These are phyloP conservation scores for Vigna unguiculata DNA, from an alignment of 306 rosid genomes.

Conservation along the genomic window DNA sequence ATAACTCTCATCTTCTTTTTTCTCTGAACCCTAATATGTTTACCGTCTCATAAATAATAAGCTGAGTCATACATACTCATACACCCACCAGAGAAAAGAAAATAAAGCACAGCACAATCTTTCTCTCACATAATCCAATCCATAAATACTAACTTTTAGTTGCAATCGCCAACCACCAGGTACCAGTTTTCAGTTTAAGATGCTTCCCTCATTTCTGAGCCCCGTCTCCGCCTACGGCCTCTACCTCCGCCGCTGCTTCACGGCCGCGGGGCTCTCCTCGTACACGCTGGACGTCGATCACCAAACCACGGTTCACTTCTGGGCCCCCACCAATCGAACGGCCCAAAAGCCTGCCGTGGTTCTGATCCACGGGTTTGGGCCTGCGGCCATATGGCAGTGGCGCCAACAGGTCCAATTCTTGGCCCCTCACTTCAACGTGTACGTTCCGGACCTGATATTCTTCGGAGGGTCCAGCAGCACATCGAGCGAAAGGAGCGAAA, in stretches of 20 bases:
- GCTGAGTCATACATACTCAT: neutral
- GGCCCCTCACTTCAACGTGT: slow-evolving; percentile 64
- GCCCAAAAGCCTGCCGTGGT: slow-evolving; percentile 55
- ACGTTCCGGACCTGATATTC: slow-evolving; percentile 82
- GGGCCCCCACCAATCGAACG: slow-evolving; percentile 60
- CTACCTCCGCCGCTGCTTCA: slow-evolving; percentile 80
- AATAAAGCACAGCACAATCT: neutral
- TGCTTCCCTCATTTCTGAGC: slow-evolving; percentile 74
- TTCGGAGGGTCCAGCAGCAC: slow-evolving; percentile 77
- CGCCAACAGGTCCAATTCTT: slow-evolving; percentile 76
- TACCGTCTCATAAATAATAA: neutral
- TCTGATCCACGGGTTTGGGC: slow-evolving; percentile 90
- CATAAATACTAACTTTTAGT: too few relatives aligned
- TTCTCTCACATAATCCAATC: neutral
- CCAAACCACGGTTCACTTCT: slow-evolving; percentile 69
- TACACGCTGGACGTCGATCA: slow-evolving; percentile 54
- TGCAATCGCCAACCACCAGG: neutral
- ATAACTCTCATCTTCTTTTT: too few relatives aligned
- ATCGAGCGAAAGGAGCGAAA: slow-evolving; percentile 62
- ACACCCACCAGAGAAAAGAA: too few relatives aligned
- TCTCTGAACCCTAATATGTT: neutral
- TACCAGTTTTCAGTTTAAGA: neutral
- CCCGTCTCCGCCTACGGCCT: slow-evolving; percentile 53
- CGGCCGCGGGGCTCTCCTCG: slow-evolving; percentile 65
- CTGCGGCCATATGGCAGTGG: slow-evolving; percentile 87